Evolutionary conservation across 108 stramenopile species (phyloP).

Genomic region (Pseudonitzschia multistriata): DNA sequence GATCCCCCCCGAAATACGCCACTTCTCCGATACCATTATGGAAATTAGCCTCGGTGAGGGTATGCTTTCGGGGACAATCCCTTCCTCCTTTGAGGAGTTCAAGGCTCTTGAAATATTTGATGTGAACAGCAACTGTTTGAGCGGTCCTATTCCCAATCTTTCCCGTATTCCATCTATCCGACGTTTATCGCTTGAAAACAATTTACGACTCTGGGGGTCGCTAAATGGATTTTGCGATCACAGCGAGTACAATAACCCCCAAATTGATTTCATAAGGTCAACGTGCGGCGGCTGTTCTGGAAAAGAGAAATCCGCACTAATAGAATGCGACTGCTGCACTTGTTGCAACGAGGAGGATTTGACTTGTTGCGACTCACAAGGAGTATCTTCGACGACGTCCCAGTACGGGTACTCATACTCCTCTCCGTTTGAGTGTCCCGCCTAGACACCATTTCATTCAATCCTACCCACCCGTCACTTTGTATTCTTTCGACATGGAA

Average conservation of each 20-base stretch:
- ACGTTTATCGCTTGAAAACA: not conserved
- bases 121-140: conserved; percentile 48
- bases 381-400: not conserved
- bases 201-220: not conserved
- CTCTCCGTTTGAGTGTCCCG: too few relatives aligned
- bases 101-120: conserved; percentile 30
- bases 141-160: conserved; percentile 37
- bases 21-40: not conserved
- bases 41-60: conserved; percentile 5
- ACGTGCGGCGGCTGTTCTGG: not conserved
- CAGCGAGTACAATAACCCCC: not conserved
- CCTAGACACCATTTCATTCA: too few relatives aligned
- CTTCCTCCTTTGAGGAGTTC: conserved; percentile 36
- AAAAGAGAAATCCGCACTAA: not conserved
- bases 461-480: too few relatives aligned
- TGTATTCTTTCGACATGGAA: too few relatives aligned
- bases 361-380: not conserved
- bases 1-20: not conserved
- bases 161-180: not conserved
- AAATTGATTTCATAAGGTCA: not conserved
- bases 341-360: conserved; percentile 5
- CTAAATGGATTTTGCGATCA: not conserved
- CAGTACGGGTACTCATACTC: too few relatives aligned
- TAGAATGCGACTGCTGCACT: conserved; percentile 14
- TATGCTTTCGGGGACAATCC: conserved; percentile 19